A percentile compares a stretch with the other conserved stretches of the same genome.
Conservation (phyloP, 139 green algal species). For the Chlamydomonas sphaeroides region DNA sequence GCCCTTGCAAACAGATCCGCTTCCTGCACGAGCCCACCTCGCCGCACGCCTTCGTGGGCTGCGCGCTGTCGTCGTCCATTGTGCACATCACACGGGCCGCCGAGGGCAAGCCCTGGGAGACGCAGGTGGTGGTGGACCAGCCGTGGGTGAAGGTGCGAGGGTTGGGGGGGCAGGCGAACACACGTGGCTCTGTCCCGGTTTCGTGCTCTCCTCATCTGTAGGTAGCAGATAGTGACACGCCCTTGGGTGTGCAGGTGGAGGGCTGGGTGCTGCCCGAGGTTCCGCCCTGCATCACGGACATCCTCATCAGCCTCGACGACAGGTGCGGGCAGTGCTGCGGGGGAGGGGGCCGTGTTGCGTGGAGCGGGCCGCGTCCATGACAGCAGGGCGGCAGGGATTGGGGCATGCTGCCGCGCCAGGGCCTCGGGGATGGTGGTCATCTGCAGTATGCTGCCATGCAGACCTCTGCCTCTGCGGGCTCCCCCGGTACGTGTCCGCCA, state of each 20-base stretch:
- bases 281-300: conserved; percentile 89
- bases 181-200: too few relatives aligned
- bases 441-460: too few relatives aligned
- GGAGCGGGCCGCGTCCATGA: too few relatives aligned
- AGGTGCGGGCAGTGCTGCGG: too few relatives aligned
- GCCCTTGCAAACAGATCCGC: conserved; percentile 65
- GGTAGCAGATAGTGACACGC: neutral
- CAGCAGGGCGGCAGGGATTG: too few relatives aligned
- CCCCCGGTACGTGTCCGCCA: too few relatives aligned
- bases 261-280: conserved; percentile 85
- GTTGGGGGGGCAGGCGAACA: too few relatives aligned
- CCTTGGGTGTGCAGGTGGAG: conserved; percentile 52
- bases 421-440: too few relatives aligned
- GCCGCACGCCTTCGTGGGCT: conserved; percentile 75
- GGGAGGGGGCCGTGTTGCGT: too few relatives aligned
- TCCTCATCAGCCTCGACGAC: conserved; percentile 87
- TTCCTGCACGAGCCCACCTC: conserved; percentile 84
- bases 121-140: conserved; percentile 62
- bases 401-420: too few relatives aligned
- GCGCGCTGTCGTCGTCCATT: conserved; percentile 81
- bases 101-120: conserved; percentile 5
- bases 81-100: conserved; percentile 72
- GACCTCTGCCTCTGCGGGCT: too few relatives aligned
- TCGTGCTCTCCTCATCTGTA: too few relatives aligned
- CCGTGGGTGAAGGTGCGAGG: conserved; percentile 52